phyloP scores from a whole-genome alignment of 1,284 basidiomycete genomes.

The Peniophora sp. region DNA sequence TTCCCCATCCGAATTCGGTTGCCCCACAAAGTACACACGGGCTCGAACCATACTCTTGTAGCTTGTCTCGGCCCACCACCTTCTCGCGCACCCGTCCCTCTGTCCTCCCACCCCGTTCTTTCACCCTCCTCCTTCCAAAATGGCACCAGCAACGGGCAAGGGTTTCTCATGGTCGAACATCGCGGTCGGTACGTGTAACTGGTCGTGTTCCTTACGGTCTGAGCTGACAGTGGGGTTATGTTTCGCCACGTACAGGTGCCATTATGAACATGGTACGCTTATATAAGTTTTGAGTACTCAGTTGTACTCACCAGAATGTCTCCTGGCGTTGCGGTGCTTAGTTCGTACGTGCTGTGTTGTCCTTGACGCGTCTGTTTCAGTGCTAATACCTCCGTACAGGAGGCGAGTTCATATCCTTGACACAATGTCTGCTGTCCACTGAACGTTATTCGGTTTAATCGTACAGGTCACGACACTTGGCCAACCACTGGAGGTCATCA shows the following conservation, averaged over 20 bases:
- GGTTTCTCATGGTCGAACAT: constrained; percentile 99
- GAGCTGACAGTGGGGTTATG: constrained; percentile 10
- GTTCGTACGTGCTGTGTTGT: constrained; percentile 44
- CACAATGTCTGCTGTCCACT: neutral
- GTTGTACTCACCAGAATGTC: neutral
- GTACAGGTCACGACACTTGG: constrained; percentile 92
- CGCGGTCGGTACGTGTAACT: constrained; percentile 72
- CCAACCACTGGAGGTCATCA: constrained; percentile 96
- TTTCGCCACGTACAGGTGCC: constrained; percentile 54
- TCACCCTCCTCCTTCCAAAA: constrained; percentile 11
- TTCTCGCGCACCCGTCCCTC: constrained; percentile 14
- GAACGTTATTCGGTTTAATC: neutral
- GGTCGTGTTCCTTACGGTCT: constrained; percentile 12
- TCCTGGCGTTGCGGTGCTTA: constrained; percentile 18
- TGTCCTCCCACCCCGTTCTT: constrained; percentile 5
- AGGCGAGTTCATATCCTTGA: constrained; percentile 30
- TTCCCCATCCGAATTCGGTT: too few relatives aligned
- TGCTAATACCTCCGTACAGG: constrained; percentile 23
- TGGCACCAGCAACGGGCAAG: constrained; percentile 48
- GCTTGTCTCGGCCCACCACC: constrained; percentile 13
- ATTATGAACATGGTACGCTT: constrained; percentile 88
- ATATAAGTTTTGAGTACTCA: constrained; percentile 2
- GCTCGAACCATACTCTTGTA: neutral
- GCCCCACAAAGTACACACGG: too few relatives aligned
- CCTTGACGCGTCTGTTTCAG: constrained; percentile 10